A percentile compares a stretch with the other conserved stretches of the same genome.
These are phyloP conservation scores for Hypoxylon sp. DNA, from an alignment of 2,329 filamentous ascomycete genomes.

Conservation along the genomic window DNA sequence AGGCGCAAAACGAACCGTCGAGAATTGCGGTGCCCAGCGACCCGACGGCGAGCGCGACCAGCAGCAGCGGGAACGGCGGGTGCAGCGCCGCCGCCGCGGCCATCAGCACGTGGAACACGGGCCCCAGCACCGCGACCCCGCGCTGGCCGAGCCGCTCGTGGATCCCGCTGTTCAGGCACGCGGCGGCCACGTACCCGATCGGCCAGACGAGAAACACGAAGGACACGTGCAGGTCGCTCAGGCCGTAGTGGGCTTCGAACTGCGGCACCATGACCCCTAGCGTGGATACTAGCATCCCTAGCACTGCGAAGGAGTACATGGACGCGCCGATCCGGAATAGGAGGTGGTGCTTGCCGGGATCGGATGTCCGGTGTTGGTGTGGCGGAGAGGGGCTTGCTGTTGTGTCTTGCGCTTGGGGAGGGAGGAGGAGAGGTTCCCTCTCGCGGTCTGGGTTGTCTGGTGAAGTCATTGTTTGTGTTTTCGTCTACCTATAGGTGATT, in stretches of 20 bases:
- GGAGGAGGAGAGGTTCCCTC: slow-evolving; percentile 16
- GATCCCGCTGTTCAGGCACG: slow-evolving; percentile 50
- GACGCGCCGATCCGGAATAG: slow-evolving; percentile 24
- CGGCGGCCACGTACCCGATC: slow-evolving; percentile 54
- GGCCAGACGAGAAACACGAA: slow-evolving; percentile 54
- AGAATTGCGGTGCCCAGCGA: slow-evolving; percentile 52
- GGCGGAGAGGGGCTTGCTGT: not conserved
- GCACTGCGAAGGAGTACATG: slow-evolving; percentile 37
- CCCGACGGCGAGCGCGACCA: slow-evolving; percentile 46
- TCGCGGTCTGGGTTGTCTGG: slow-evolving; percentile 2
- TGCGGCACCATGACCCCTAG: slow-evolving; percentile 48
- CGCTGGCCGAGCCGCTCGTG: slow-evolving; percentile 54
- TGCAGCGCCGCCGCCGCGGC: slow-evolving; percentile 42
- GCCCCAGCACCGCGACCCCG: slow-evolving; percentile 52
- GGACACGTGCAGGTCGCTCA: slow-evolving; percentile 54
- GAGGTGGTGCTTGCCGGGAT: slow-evolving; percentile 5
- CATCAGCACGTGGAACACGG: slow-evolving; percentile 48
- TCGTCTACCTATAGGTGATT: no score
- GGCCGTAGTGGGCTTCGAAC: slow-evolving; percentile 50
- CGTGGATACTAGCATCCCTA: slow-evolving; percentile 42
- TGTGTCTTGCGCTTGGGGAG: not conserved
- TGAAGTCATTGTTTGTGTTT: slow-evolving; percentile 19
- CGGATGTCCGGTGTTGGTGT: not conserved
- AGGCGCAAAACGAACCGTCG: slow-evolving; percentile 56
- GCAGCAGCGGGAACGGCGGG: slow-evolving; percentile 45